These are phyloP conservation scores for Ganoderma leucocontextum DNA, from an alignment of 1,284 basidiomycete species.

Conservation along the genomic window DNA sequence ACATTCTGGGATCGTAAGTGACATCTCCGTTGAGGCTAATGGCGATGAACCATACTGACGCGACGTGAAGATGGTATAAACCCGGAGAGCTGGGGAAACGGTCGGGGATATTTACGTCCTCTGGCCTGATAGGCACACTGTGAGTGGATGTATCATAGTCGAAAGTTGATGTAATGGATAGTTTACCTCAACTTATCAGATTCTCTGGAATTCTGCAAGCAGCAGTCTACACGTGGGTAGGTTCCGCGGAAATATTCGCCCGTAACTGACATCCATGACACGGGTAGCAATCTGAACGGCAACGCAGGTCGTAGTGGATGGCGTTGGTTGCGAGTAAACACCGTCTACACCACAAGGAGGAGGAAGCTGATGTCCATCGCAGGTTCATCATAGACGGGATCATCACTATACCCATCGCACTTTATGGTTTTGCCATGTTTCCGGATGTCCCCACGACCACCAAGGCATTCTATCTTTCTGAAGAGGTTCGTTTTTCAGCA, in stretches of 20 bases:
- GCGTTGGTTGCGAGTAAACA: constrained; percentile 69
- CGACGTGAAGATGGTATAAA: constrained; percentile 64
- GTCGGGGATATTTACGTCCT: constrained; percentile 75
- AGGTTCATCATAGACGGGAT: constrained; percentile 79
- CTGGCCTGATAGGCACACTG: constrained; percentile 72
- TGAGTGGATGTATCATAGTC: constrained; percentile 39
- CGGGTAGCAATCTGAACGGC: constrained; percentile 65
- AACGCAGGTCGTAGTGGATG: constrained; percentile 67
- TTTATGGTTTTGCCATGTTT: constrained; percentile 78
- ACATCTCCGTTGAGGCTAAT: no score
- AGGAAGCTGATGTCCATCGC: not conserved
- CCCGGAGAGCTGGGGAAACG: constrained; percentile 73
- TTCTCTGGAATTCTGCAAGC: constrained; percentile 80
- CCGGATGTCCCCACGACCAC: constrained; percentile 76
- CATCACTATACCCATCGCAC: constrained; percentile 75
- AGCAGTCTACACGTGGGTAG: constrained; percentile 61
- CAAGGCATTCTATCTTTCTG: constrained; percentile 68
- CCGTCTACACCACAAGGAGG: not conserved
- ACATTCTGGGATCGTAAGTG: constrained; percentile 72
- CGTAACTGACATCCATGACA: constrained; percentile 2
- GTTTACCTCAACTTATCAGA: constrained; percentile 42
- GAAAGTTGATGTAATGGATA: not conserved
- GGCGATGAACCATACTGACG: not conserved
- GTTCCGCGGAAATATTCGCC: not conserved
- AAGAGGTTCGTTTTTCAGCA: constrained; percentile 53